phyloP scores from a whole-genome alignment of 768 basidiomycete species.

The Psilocybe subaeruginosa region DNA sequence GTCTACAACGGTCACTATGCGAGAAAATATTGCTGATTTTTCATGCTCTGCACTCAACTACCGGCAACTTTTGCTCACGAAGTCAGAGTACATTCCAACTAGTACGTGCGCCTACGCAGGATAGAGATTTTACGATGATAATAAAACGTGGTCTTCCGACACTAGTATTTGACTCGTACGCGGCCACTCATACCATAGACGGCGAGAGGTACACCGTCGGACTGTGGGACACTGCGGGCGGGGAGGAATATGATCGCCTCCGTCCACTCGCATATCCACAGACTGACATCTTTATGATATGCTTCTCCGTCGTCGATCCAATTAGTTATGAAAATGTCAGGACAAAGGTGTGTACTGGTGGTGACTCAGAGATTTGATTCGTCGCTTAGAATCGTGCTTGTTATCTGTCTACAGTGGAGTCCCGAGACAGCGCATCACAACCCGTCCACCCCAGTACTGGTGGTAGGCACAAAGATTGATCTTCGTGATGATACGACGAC shows the following conservation, averaged over 20 bases:
- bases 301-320: constrained; percentile 6
- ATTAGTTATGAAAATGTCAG: constrained; percentile 2
- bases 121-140: not conserved
- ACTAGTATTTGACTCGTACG: not conserved
- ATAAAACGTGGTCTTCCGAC: too few relatives aligned
- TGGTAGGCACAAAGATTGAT: constrained; percentile 8
- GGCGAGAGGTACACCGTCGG: not conserved
- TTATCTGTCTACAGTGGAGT: not conserved
- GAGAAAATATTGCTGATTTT: too few relatives aligned
- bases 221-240: constrained; percentile 2
- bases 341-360: not conserved
- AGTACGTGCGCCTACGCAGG: not conserved
- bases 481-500: not conserved
- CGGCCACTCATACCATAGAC: not conserved
- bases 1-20: too few relatives aligned
- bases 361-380: not conserved
- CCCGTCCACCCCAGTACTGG: not conserved
- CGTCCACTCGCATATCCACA: constrained; percentile 4
- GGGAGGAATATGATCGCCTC: constrained; percentile 6
- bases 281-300: constrained; percentile 7
- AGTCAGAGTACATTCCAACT: not conserved
- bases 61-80: not conserved
- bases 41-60: too few relatives aligned
- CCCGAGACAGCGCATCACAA: not conserved
- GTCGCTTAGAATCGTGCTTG: not conserved